Percentiles rank a stretch among this genome's conserved stretches.
Conservation (phyloP, 306 rosid species). For the Acmispon strigosus region DNA sequence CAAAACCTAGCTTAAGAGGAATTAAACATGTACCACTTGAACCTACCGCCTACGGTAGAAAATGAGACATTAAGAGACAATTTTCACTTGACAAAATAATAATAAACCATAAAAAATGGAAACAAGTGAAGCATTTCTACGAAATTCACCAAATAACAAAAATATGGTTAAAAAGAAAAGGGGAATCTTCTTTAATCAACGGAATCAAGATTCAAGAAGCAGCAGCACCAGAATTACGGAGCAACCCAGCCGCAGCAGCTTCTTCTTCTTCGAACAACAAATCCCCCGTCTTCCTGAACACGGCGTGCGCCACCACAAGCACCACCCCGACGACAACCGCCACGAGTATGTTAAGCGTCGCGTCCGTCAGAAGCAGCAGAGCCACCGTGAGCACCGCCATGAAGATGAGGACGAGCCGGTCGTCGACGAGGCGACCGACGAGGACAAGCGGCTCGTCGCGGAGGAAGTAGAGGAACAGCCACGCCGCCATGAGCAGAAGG, state of each 20-base stretch:
- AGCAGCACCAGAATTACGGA: not conserved
- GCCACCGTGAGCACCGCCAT: constrained; percentile 51
- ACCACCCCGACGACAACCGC: constrained; percentile 39
- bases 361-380: constrained; percentile 57
- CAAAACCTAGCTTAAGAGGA: too few relatives aligned
- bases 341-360: constrained; percentile 46
- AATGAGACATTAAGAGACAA: too few relatives aligned
- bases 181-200: not conserved
- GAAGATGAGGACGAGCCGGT: constrained; percentile 47
- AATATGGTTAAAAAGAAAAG: too few relatives aligned
- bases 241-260: constrained; percentile 6
- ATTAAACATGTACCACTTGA: too few relatives aligned
- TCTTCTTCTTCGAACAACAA: constrained; percentile 57
- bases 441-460: constrained; percentile 73
- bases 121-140: too few relatives aligned
- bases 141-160: too few relatives aligned
- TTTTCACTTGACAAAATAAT: too few relatives aligned
- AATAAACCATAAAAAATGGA: too few relatives aligned
- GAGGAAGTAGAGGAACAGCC: constrained; percentile 85
- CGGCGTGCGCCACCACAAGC: constrained; percentile 42
- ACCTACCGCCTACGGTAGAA: too few relatives aligned
- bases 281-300: constrained; percentile 52
- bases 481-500: constrained; percentile 40
- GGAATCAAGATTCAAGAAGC: not conserved
- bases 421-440: constrained; percentile 47